phyloP scores from a whole-genome alignment of 768 basidiomycete species.

The Rhodocollybia butyracea region DNA sequence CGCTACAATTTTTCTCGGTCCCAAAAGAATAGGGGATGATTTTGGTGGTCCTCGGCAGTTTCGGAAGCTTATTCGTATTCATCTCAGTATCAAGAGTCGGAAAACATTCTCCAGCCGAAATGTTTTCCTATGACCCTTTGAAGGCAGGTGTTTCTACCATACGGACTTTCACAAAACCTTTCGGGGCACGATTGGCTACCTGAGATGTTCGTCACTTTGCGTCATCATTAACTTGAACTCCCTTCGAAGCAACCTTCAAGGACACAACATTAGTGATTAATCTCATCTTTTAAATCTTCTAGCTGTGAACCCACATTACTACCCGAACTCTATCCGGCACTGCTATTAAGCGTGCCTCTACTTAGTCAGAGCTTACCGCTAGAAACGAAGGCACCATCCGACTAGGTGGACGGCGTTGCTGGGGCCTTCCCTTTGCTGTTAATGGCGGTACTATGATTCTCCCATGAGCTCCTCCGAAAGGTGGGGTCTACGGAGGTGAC shows the following conservation, averaged over 20 bases:
- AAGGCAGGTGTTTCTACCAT: conserved; percentile 52
- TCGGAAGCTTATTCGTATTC: conserved; percentile 36
- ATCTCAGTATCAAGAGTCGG: conserved; percentile 41
- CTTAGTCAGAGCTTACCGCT: conserved; percentile 30
- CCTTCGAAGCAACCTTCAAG: conserved; percentile 41
- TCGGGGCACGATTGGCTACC: conserved; percentile 48
- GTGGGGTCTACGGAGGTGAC: conserved; percentile 35
- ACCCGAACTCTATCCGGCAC: conserved; percentile 34
- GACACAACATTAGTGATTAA: conserved; percentile 36
- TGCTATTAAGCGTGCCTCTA: conserved; percentile 32
- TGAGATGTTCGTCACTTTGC: conserved; percentile 43
- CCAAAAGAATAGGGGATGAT: too few species aligned
- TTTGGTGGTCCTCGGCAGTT: conserved; percentile 35
- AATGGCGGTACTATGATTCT: conserved; percentile 37
- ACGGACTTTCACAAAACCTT: conserved; percentile 49
- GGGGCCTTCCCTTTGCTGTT: conserved; percentile 31
- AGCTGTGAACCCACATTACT: conserved; percentile 39
- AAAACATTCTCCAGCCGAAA: neutral
- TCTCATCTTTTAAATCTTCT: neutral
- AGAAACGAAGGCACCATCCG: conserved; percentile 26
- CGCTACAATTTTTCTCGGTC: too few species aligned
- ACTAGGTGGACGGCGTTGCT: conserved; percentile 34
- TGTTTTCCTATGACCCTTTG: neutral
- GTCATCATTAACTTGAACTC: conserved; percentile 47
- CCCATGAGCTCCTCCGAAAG: conserved; percentile 38